Percentiles rank a stretch among this genome's conserved stretches.
These are phyloP conservation scores for Cystobasidium ongulense DNA, from an alignment of 768 basidiomycete genomes.

Conservation along the genomic window DNA sequence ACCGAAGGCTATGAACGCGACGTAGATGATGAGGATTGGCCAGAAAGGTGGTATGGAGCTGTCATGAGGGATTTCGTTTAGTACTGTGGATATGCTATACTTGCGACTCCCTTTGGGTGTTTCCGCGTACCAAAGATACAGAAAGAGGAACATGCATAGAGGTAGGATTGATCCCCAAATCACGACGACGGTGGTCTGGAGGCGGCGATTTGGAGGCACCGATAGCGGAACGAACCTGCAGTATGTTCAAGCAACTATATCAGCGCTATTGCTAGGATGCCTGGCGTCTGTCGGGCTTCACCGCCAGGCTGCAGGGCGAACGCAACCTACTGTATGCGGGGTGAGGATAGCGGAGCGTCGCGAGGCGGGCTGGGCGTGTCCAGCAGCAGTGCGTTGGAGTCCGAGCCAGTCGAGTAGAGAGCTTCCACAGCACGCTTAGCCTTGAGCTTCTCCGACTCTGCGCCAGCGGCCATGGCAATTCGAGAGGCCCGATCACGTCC, in stretches of 20 bases:
- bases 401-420: not conserved
- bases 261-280: not conserved
- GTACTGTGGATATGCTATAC: no score
- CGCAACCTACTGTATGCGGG: conserved; percentile 12
- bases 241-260: not conserved
- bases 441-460: not conserved
- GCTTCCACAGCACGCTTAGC: conserved; percentile 1
- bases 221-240: conserved; percentile 3
- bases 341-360: not conserved
- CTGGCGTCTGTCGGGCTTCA: not conserved
- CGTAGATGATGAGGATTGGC: conserved; percentile 70
- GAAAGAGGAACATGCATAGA: conserved; percentile 58
- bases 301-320: not conserved
- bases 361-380: not conserved
- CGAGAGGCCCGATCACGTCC: not conserved
- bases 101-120: no score
- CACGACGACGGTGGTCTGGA: conserved; percentile 79
- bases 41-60: conserved; percentile 84
- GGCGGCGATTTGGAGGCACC: conserved; percentile 20
- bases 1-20: conserved; percentile 65
- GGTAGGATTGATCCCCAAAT: conserved; percentile 76
- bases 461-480: not conserved
- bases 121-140: conserved; percentile 68
- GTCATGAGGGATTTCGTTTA: not conserved
- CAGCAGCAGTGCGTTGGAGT: not conserved